Percentiles rank a stretch among this genome's conserved stretches.
Evolutionary conservation across 148 eudicot genomes (phyloP).

Genomic region (Rhododendron williamsianum): DNA sequence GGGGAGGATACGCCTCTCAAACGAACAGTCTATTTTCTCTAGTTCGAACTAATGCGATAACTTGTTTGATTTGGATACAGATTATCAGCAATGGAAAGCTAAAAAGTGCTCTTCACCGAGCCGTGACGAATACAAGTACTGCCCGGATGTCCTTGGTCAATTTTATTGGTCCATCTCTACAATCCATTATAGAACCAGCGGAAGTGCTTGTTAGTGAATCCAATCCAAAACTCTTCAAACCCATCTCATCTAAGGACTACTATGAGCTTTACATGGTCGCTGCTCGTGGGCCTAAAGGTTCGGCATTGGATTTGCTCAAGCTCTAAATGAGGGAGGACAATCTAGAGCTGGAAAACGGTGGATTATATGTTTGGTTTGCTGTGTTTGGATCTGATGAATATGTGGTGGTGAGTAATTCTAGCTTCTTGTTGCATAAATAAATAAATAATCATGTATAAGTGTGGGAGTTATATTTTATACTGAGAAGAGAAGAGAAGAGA

Average conservation of each 20-base stretch:
- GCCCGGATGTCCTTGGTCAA: slow-evolving; percentile 24
- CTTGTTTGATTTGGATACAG: neutral
- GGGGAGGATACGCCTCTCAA: too few species aligned
- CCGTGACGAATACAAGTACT: slow-evolving; percentile 4
- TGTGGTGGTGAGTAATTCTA: too few species aligned
- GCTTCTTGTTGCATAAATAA: neutral
- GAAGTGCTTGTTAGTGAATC: neutral
- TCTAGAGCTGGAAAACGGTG: too few species aligned
- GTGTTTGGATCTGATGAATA: too few species aligned
- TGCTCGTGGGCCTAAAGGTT: neutral
- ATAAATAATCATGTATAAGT: neutral
- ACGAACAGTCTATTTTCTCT: too few species aligned
- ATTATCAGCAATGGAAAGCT: slow-evolving; percentile 27
- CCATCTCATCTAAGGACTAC: neutral
- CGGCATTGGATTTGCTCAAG: neutral
- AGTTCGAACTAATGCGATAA: neutral
- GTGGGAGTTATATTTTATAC: too few species aligned
- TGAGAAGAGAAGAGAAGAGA: neutral
- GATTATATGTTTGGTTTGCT: too few species aligned
- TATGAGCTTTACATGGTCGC: neutral
- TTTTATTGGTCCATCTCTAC: slow-evolving; percentile 23
- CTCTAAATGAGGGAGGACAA: neutral
- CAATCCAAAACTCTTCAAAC: neutral
- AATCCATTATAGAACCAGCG: slow-evolving; percentile 23
- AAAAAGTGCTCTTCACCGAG: slow-evolving; percentile 3